Conservation (phyloP, 495 filamentous ascomycete species). For the Talaromyces proteolyticus region DNA sequence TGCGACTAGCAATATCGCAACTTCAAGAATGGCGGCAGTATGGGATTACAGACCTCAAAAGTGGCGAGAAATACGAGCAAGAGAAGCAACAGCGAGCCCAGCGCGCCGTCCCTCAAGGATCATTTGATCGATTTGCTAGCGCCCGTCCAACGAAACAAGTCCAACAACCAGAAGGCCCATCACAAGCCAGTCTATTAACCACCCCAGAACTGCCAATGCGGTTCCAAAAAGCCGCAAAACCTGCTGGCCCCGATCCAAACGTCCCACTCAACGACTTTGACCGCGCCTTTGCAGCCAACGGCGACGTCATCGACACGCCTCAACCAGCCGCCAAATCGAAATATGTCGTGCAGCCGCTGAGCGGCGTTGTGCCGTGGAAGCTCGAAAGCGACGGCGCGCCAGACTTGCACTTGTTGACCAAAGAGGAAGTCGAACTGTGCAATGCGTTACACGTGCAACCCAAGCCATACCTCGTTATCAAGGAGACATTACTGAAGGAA, state of each 20-base stretch:
- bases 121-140: constrained; percentile 69
- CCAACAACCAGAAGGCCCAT: constrained; percentile 61
- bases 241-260: constrained; percentile 25
- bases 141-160: constrained; percentile 39
- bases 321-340: constrained; percentile 36
- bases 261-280: constrained; percentile 36
- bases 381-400: constrained; percentile 68
- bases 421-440: constrained; percentile 82
- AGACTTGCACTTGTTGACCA: constrained; percentile 80
- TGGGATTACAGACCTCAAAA: constrained; percentile 73
- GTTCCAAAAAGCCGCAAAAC: constrained; percentile 33
- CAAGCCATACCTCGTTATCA: constrained; percentile 92
- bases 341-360: constrained; percentile 39
- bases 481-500: constrained; percentile 81
- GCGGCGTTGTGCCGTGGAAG: constrained; percentile 57
- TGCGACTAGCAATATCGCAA: constrained; percentile 83
- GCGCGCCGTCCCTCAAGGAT: constrained; percentile 62
- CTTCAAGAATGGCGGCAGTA: constrained; percentile 90
- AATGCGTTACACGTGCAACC: constrained; percentile 74
- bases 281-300: constrained; percentile 34
- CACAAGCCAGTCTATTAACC: constrained; percentile 64
- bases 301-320: constrained; percentile 27
- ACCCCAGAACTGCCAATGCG: constrained; percentile 69
- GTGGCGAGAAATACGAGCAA: constrained; percentile 89
- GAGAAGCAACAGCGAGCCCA: constrained; percentile 78